phyloP scores from a whole-genome alignment of 306 rosid genomes.

The barrel medic (Medicago truncatula) region MtrunA17r5.0-ANR NC_053044.1:15681501-15682000 shows the following conservation, averaged over 20 bases:
- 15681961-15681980: slow-evolving; percentile 31
- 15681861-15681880: slow-evolving; percentile 1
- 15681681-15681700: slow-evolving; percentile 31
- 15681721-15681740: slow-evolving; percentile 32
- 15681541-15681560: slow-evolving; percentile 65
- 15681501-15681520: slow-evolving; percentile 55
- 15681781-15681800: neutral
- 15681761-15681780: slow-evolving; percentile 1
- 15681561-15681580: slow-evolving; percentile 61
- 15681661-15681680: slow-evolving; percentile 45
- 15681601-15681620: slow-evolving; percentile 66
- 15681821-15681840: slow-evolving; percentile 12
- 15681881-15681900: neutral
- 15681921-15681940: slow-evolving; percentile 3
- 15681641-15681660: slow-evolving; percentile 56
- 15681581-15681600: slow-evolving; percentile 62
- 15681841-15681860: slow-evolving; percentile 14
- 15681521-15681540: slow-evolving; percentile 59
- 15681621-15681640: slow-evolving; percentile 52
- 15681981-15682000: slow-evolving; percentile 38
- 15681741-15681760: slow-evolving; percentile 35
- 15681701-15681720: slow-evolving; percentile 16
- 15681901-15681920: slow-evolving; percentile 14
- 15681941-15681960: slow-evolving; percentile 1
- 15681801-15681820: slow-evolving; percentile 20